Evolutionary conservation across 75 land plant genomes (phyloP), one percentile per base, ranked within the genome.

Genomic region (Chamaecyparis obtusa): DNA sequence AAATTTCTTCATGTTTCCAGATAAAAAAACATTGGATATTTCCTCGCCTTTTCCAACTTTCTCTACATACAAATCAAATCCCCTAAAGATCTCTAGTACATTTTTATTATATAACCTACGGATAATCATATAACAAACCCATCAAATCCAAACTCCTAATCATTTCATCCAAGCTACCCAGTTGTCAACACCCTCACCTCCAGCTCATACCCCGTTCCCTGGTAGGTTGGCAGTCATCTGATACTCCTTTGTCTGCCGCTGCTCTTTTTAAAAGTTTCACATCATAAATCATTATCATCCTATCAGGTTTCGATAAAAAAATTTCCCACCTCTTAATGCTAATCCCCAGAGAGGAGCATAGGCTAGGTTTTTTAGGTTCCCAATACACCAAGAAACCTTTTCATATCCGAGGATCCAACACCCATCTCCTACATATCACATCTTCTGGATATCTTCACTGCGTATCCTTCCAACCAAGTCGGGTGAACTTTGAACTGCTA

Each of bases 81-180:
- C 76, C 76, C 11, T 11, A 33, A 11, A 74, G 33, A 74, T 74
- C 76, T 74, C 36, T 14, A 0, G 15, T 74, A 74, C 36, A 33
- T 33, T 0, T 74, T 33, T 3, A 36, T 32, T 81, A 46, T 46
- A 27, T 46, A 81, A 81, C 32, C 3, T 27, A 46, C 10, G 21
- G 83, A 81, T 11, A 4, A 32, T 81, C 9, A 81, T 81, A 49
- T 81, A 81, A 81, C 83, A 11, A 81, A 81, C 46, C 51, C 44
- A 81, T 81, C 51, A 27, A 44, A 81, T 81, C 54, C 32, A 49
- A 27, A 81, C n/a, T 81, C 51, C 1, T 11, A 43, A 81, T 81
- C 54, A 81, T 81, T 81, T n/a, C n/a, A 43, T 81, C 49, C 83
- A 46, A 46, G 11, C 24, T 81, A 51, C 46, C 83, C 83, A 81